Evolutionary conservation across 228 moss, liverwort and hornwort species (phyloP), one percentile per base, ranked within the genome.

Genomic region (Sphagnum fallax): DNA sequence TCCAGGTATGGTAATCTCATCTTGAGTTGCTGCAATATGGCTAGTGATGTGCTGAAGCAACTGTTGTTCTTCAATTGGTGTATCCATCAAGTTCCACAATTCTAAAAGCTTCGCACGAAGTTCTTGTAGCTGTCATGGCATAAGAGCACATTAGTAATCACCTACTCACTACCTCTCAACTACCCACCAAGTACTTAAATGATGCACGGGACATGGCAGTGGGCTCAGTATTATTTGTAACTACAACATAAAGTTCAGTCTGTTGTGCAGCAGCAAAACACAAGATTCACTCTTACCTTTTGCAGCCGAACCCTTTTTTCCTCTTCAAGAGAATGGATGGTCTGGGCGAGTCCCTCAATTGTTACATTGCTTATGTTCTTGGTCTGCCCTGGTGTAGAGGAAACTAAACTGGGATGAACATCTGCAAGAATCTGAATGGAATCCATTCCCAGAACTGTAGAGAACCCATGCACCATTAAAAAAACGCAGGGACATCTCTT

Each of bases 31-130:
- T 16, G 91, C 81, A 67, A 98, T 90, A 67, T 83, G 90, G 70
- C 97, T 88, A 3, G 97, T 98, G 47, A 98, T 82, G 47, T 98
- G 97, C 57, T 84, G 86, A 68, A 92, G 93, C 16, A 84, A 53
- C 55, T 87, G 87, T 68, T 93, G 97, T 74, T 98, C 97, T 66
- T 91, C 84, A 0, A 62, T 70, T 68, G 91, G 87, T 65, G 97
- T 98, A 69, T 87, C 93, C 97, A 98, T 98, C 51, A 98, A 80
- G 60, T 75, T 91, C 97, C 97, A 98, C 15, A 93, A 81, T 80
- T 98, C 93, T n/a, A 98, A 75, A 93, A 98, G 91, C 14, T 88
- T 87, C 4, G 91, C 79, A 4, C 97, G 93, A 51, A 93, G 75
- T 16, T 98, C 97, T 90, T 98, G 91, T 48, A 87, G 78, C 97